Conservation (phyloP, 768 basidiomycete genomes). For the Collybia sp. region DNA sequence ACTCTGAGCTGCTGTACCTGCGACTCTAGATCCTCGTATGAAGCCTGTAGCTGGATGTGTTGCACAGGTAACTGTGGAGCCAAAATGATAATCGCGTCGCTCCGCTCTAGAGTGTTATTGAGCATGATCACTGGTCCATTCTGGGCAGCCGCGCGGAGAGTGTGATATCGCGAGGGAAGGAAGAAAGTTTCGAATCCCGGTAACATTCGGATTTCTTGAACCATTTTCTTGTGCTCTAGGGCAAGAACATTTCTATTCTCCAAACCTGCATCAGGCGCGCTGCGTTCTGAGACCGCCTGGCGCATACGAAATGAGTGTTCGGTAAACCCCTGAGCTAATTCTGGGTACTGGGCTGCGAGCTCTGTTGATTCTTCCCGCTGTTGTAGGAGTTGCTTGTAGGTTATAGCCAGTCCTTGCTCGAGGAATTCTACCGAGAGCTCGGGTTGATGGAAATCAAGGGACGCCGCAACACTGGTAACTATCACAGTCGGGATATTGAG, state of each 20-base stretch:
- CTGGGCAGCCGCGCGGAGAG: neutral
- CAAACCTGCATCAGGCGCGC: neutral
- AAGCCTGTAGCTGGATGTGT: neutral
- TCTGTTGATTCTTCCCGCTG: neutral
- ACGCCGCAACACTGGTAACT: neutral
- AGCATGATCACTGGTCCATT: conserved; percentile 1
- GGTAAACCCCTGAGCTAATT: neutral
- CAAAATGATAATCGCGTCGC: conserved; percentile 2
- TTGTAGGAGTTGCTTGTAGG: neutral
- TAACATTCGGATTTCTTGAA: neutral
- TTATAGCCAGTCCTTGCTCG: neutral
- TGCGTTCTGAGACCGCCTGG: neutral
- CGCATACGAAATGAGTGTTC: conserved; percentile 3
- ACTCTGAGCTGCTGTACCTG: neutral
- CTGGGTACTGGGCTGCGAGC: neutral
- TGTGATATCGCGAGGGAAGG: neutral
- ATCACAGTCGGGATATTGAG: neutral
- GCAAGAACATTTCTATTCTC: neutral
- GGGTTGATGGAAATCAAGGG: neutral
- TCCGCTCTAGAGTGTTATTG: neutral
- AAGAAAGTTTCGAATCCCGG: neutral
- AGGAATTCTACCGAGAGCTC: conserved; percentile 1
- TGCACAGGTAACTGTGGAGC: neutral
- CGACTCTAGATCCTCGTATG: neutral
- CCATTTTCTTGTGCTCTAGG: neutral